Conservation (phyloP, 345 rosid genomes). For the Citrus australasica region DNA sequence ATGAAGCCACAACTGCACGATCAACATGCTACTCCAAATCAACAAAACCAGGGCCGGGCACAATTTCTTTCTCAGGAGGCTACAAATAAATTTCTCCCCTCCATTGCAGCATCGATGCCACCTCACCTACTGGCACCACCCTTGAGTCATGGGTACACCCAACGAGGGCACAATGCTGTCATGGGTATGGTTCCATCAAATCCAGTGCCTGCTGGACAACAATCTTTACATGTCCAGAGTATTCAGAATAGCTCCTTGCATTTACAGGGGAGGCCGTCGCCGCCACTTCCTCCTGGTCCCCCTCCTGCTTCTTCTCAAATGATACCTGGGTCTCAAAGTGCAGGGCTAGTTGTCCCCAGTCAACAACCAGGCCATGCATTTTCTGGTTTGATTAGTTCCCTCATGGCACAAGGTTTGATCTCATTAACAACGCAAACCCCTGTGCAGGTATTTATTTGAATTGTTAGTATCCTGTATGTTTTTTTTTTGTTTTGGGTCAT, state of each 20-base stretch:
- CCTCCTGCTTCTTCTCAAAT: constrained; percentile 42
- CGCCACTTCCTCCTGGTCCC: constrained; percentile 59
- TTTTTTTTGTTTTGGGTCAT: neutral
- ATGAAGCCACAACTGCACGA: constrained; percentile 30
- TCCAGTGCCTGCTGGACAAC: constrained; percentile 27
- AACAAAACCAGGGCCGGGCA: constrained; percentile 48
- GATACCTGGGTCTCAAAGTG: constrained; percentile 42
- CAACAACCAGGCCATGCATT: constrained; percentile 55
- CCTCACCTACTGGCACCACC: constrained; percentile 39
- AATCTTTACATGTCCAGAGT: constrained; percentile 44
- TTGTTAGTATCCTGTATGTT: constrained; percentile 6
- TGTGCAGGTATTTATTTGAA: constrained; percentile 60
- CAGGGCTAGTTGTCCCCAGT: constrained; percentile 35
- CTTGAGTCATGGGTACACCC: constrained; percentile 41
- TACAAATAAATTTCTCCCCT: constrained; percentile 33
- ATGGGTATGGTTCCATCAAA: constrained; percentile 29
- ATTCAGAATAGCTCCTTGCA: constrained; percentile 31
- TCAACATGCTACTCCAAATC: constrained; percentile 46
- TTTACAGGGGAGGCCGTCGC: constrained; percentile 41
- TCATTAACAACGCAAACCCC: constrained; percentile 58
- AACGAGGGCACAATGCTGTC: constrained; percentile 40
- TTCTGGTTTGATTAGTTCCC: constrained; percentile 80
- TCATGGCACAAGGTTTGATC: constrained; percentile 91
- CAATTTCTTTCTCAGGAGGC: constrained; percentile 40
- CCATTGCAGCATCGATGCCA: constrained; percentile 41